Percentiles rank a stretch among this genome's conserved stretches.
These are phyloP conservation scores for Aspergillus ochraceoroseus DNA, from an alignment of 2,329 filamentous ascomycete species.

Conservation along the genomic window DNA sequence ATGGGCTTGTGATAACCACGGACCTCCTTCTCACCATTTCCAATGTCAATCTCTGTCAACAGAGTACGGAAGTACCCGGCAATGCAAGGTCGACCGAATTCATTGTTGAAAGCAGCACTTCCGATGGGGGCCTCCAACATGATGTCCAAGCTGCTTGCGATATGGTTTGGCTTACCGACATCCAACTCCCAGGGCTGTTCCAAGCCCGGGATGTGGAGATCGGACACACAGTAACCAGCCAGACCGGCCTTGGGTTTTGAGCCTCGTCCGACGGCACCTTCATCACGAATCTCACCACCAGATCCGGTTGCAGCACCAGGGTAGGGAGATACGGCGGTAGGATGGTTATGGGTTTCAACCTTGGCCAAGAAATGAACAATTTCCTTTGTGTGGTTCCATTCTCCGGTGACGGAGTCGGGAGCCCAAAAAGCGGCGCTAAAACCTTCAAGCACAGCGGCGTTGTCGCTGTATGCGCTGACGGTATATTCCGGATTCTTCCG, in stretches of 20 bases:
- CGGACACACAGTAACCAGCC: slow-evolving; percentile 89
- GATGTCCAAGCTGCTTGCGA: slow-evolving; percentile 90
- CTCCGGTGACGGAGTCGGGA: slow-evolving; percentile 76
- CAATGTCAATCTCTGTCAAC: slow-evolving; percentile 62
- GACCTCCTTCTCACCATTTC: slow-evolving; percentile 61
- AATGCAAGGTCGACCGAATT: slow-evolving; percentile 86
- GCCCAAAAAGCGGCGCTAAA: slow-evolving; percentile 74
- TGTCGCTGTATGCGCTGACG: slow-evolving; percentile 96
- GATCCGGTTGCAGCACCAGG: slow-evolving; percentile 91
- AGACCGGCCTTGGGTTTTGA: slow-evolving; percentile 91
- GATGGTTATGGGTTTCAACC: slow-evolving; percentile 97
- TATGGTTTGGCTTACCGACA: slow-evolving; percentile 82
- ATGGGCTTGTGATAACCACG: slow-evolving; percentile 97
- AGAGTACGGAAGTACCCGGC: slow-evolving; percentile 89
- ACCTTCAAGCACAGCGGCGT: slow-evolving; percentile 85
- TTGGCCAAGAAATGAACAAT: slow-evolving; percentile 83
- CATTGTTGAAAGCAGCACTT: slow-evolving; percentile 93
- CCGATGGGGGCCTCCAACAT: slow-evolving; percentile 97
- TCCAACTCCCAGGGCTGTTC: slow-evolving; percentile 85
- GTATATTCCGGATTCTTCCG: slow-evolving; percentile 69
- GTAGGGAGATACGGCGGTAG: slow-evolving; percentile 90
- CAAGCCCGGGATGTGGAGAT: slow-evolving; percentile 80
- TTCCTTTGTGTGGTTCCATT: slow-evolving; percentile 84
- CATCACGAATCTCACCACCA: slow-evolving; percentile 91
- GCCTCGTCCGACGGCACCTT: slow-evolving; percentile 87